Evolutionary conservation across 2,329 filamentous ascomycete species (phyloP), one percentile per base, ranked within the genome.

Genomic region (Cytospora chrysosperma): DNA sequence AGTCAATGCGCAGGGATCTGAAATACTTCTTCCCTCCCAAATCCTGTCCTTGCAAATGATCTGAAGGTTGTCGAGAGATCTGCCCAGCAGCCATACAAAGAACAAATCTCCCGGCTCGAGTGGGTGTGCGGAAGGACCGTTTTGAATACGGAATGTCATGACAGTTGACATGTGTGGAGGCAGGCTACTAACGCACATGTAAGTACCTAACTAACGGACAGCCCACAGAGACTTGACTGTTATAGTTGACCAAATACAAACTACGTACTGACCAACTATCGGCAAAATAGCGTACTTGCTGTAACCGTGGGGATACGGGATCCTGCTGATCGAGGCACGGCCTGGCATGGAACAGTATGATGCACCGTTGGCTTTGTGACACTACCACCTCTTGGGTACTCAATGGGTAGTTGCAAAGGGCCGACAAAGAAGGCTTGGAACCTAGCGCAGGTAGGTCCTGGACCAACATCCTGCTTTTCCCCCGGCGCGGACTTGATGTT

Each of bases 41-140:
- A 12, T 21, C 21, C n/a, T 24, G 43, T 24, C 4, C n/a, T n/a
- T 40, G 37, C n/a, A 47, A 21, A 24, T 12, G 43, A 12, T 21
- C 7, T 47, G 8, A 21, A 49, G 50, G 30, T 49, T 47, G 50
- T 53, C 40, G 15, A 24, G 43, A 24, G 24, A 47, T 27, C 17
- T 37, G 59, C 32, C 26, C n/a, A 56, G 40, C 32, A 43, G 51
- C 24, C 51, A 32, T 28, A 47, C 21, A 52, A 37, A 49, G 28
- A 34, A 32, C 32, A 27, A 24, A 52, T 17, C 28, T 34, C 50
- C 26, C 26, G 27, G 27, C 34, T 17, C 26, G 51, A 43, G 59
- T 30, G 59, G 59, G 30, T 43, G 59, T 55, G 59, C 52, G 59
- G 59, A 61, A 53, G 50, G 51, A 61, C 59, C 59, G 59, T 61